Evolutionary conservation across 73 alveolate species (phyloP), one percentile per base, ranked within the genome.

Genomic region (Uronychia setigera): DNA sequence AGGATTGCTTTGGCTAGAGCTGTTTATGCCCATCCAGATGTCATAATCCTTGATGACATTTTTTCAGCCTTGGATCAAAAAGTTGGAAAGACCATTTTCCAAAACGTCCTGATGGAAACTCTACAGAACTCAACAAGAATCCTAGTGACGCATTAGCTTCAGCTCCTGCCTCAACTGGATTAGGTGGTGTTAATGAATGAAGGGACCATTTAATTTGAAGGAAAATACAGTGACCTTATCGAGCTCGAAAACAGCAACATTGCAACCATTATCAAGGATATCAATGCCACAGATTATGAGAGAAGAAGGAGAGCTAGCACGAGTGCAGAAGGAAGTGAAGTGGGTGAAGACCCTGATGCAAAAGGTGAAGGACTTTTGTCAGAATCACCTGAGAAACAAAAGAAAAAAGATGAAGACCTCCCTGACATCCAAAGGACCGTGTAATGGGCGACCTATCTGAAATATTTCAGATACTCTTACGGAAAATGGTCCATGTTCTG

Each of bases 31-130:
- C 82, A 93, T 87, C 80, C 96, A 25, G 98, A 93, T 93, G 81
- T 93, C 26, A 88, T 89, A 77, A 82, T 93, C 30, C 81, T 97
- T 79, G 98, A 96, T 90, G 99, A 94, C 84, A 98, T 98, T 29
- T 92, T 96, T 82, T 89, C 98, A 67, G 99, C 99, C 29, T 94
- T 98, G 27, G 99, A 98, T 90, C 97, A 98, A 28, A 97, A 98
- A 85, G 99, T 96, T 27, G 98, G 97, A 25, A 93, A 92, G 91
- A 88, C 89, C 60, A 97, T 98, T 34, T 94, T 98, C 82, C 78
- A 94, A 75, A 93, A 98, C 76, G 92, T 98, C 59, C 88, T 98
- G 59, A 84, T 88, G 60, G 96, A 91, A 32, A 88, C 89, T 81
- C 91, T 97, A 80, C 89, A 91, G 87, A 82, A 88, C 32, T 97